Base-by-base conservation (phyloP, 331 rosid genomes). In the Pyrus hybrid region DNA sequence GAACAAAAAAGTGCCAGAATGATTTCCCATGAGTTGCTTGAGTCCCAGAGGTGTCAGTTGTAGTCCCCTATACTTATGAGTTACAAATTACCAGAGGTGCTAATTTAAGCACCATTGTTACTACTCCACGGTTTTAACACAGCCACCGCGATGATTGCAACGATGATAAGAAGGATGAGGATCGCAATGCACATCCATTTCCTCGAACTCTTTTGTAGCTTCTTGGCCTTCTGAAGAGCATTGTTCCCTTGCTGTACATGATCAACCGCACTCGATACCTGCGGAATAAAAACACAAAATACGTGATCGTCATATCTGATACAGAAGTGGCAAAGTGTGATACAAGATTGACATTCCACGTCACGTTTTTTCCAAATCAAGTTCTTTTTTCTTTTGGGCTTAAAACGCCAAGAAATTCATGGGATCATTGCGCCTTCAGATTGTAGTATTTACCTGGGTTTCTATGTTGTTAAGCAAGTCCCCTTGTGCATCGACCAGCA, bases 141-240 rank as follows among this genome's bases (percentile, higher is more conserved):
- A 5, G 82, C 80, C 68, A 90, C 87, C 32, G 90, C 88, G 16
- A 84, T 84, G 77, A 94, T 82, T 29, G 74, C 74, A 23, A 89
- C 85, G 18, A 90, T 63, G 53, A 90, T 77, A 28, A 94, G 96
- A 80, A 94, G 93, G 56, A 94, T 88, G 56, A 94, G 71, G 75
- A 94, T 90, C 17, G 96, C 99, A 28, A 94, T 54, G 85, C 97
- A 94, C 97, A 88, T 92, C 96, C 99, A 90, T 85, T 92, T 92
- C 77, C 99, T 88, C 1, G 96, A 88, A 79, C 76, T 90, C 85
- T 71, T 87, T 79, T 94, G 99, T 13, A 87, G 88, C 23, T 81
- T 86, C 85, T 94, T 94, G 22, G 99, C 99, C 81, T 75, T 88
- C 60, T 72, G 83, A 70, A 94, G 97, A 69, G 93, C 88, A 20